Evolutionary conservation across 352 stramenopile species (phyloP).

Genomic region (Pythium dissotocum): DNA sequence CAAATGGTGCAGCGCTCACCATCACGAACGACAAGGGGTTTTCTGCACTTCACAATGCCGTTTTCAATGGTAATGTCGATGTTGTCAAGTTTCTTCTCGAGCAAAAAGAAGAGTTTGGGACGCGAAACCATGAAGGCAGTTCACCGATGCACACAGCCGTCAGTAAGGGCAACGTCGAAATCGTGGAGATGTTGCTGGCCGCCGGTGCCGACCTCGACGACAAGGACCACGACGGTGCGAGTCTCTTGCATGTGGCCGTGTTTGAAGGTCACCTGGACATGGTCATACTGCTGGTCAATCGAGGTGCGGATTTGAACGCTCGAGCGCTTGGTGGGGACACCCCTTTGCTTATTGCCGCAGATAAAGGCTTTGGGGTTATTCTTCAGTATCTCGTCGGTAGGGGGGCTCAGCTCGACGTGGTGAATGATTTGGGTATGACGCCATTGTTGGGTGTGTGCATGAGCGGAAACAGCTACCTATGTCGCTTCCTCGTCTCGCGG

Average conservation of each 20-base stretch:
- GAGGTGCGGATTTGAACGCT: slow-evolving; percentile 4
- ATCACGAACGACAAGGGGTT: background rate
- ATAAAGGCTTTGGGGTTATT: background rate
- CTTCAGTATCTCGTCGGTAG: background rate
- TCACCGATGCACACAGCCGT: background rate
- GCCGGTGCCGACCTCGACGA: background rate
- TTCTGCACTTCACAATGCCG: background rate
- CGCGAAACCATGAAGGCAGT: background rate
- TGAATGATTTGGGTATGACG: background rate
- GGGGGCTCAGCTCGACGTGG: background rate
- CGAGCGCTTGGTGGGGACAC: slow-evolving; percentile 4
- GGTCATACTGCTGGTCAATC: slow-evolving; percentile 9
- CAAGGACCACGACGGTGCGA: slow-evolving; percentile 3
- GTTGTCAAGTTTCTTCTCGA: background rate
- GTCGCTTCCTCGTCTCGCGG: background rate
- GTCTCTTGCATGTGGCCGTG: slow-evolving; percentile 2
- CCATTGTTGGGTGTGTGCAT: background rate
- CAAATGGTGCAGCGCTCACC: background rate
- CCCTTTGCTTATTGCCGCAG: slow-evolving; percentile 2
- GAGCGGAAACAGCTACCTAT: background rate
- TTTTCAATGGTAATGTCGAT: background rate
- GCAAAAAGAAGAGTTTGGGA: background rate
- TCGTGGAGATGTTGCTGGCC: slow-evolving; percentile 5
- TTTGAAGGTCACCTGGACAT: background rate
- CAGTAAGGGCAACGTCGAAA: background rate